phyloP scores from a whole-genome alignment of 2,329 filamentous ascomycete genomes.

The Fusarium sp. region DNA sequence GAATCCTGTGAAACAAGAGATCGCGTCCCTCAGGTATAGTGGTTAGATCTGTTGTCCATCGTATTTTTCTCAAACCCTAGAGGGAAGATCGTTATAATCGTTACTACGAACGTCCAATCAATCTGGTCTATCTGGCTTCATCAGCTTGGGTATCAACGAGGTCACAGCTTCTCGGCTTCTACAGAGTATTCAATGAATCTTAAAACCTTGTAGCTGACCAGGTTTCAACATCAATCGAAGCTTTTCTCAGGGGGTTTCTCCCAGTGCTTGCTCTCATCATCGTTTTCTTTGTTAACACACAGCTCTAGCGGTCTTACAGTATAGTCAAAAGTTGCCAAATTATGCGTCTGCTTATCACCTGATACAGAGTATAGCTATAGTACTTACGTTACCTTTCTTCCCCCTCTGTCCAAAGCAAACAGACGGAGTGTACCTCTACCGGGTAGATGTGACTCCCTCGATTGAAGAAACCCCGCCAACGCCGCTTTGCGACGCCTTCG shows the following conservation, averaged over 20 bases:
- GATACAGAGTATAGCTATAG: too few species aligned
- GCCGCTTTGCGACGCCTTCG: slow-evolving; percentile 33
- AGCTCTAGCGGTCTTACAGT: too few species aligned
- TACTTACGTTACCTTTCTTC: too few species aligned
- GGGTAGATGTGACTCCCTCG: slow-evolving; percentile 12
- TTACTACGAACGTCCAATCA: neutral
- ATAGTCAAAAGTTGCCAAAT: too few species aligned
- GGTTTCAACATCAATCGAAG: slow-evolving; percentile 27
- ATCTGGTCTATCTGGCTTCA: slow-evolving; percentile 10
- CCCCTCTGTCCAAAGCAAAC: too few species aligned
- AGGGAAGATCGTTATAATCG: too few species aligned
- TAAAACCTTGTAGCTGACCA: slow-evolving; percentile 21
- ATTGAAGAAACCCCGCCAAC: slow-evolving; percentile 25
- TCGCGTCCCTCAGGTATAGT: neutral
- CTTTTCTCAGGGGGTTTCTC: slow-evolving; percentile 26
- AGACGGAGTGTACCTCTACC: too few species aligned
- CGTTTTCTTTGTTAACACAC: too few species aligned
- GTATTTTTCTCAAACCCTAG: too few species aligned
- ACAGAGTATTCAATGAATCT: neutral
- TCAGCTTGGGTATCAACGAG: slow-evolving; percentile 36
- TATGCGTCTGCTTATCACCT: too few species aligned
- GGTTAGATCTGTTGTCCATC: too few species aligned
- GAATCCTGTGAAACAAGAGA: neutral
- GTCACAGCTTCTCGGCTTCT: slow-evolving; percentile 23
- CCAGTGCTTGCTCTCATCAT: neutral